Base-by-base conservation (phyloP, 257 asterid genomes). In the Salvia rosmarinus region DNA sequence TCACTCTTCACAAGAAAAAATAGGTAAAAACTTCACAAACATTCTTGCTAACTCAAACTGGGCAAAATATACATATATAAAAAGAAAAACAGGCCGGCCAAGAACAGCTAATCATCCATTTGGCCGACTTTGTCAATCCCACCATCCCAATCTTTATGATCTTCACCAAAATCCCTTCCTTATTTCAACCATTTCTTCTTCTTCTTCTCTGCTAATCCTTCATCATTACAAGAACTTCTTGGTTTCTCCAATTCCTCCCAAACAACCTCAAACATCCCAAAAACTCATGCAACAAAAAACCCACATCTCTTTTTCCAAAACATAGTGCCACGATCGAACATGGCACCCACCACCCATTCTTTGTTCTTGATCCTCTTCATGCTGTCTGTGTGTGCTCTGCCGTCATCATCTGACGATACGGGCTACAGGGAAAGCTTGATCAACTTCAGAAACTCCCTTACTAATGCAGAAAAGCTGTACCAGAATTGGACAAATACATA, bases 391-490 rank as follows among this genome's bases (percentile, higher is more conserved):
- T 62, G 32, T 11, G 21, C n/a, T n/a, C n/a, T n/a, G n/a, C n/a
- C n/a, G n/a, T n/a, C n/a, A n/a, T n/a, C n/a, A n/a, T n/a, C n/a
- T n/a, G n/a, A n/a, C n/a, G n/a, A n/a, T n/a, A n/a, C n/a, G n/a
- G n/a, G n/a, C n/a, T n/a, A 77, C 68, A 47, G 23, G 1, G 21
- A 4, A 23, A 25, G 2, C 64, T 88, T 89, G 13, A 17, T 89
- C 9, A 75, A 72, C 47, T 91, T 89, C 91, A 84, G 40, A 44
- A 65, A 72, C 4, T 83, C 89, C 9, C 79, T 91, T 4, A 9
- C 75, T 0, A 87, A 89, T 16, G 35, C 88, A 17, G 52, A 75
- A 3, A 39, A 9, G 23, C 59, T 30, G 66, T 64, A 89, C 2
- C 71, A 70, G 10, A 76, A 34, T 60, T 91, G 97, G 97, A 50